Percentiles rank a stretch among this genome's conserved stretches.
Evolutionary conservation across 495 filamentous ascomycete species (phyloP).

Genomic region (Viridothelium virens): DNA sequence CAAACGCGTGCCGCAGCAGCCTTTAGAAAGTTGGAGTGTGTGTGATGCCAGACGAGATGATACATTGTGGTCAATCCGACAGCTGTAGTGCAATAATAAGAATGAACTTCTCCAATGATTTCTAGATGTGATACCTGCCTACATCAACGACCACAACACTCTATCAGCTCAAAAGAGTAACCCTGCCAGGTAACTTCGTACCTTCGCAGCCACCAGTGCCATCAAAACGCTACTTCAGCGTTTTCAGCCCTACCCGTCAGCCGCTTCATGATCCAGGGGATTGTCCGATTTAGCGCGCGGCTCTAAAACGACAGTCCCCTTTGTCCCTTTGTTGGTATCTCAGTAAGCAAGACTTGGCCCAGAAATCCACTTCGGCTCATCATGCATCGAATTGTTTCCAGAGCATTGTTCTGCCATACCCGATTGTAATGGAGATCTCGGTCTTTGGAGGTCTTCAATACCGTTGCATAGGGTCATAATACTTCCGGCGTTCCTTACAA

Average conservation of each 20-base stretch:
- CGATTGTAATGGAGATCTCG: neutral
- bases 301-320: neutral
- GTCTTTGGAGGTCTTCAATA: neutral
- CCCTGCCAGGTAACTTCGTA: too few relatives aligned
- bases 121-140: neutral
- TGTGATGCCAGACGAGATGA: neutral
- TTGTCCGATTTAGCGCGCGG: neutral
- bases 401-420: neutral
- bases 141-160: neutral
- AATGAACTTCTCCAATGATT: neutral
- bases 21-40: neutral
- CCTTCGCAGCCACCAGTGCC: too few relatives aligned
- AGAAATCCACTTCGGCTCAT: neutral
- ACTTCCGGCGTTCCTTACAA: neutral
- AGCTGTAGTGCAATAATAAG: conserved; percentile 8
- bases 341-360: neutral
- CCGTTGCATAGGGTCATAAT: neutral
- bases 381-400: neutral
- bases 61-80: neutral
- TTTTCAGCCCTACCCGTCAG: conserved; percentile 1
- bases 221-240: too few relatives aligned
- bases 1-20: neutral
- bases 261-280: neutral
- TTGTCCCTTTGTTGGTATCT: neutral
- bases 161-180: too few relatives aligned